A percentile compares a stretch with the other conserved stretches of the same genome.
Evolutionary conservation across 352 stramenopile genomes (phyloP).

Genomic region (Phytophthora cajani): DNA sequence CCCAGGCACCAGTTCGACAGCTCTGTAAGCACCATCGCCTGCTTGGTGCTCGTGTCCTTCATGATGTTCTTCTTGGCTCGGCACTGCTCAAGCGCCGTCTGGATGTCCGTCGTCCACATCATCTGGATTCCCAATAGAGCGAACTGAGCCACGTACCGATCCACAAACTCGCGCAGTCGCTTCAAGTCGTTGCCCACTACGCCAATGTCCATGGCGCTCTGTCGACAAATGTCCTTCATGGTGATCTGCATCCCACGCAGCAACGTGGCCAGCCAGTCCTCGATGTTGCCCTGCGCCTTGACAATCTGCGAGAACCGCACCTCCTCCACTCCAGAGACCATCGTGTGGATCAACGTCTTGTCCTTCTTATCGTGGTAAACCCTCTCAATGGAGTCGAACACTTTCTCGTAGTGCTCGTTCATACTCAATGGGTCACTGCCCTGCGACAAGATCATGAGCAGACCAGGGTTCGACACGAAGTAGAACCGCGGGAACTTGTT

Average conservation of each 20-base stretch:
- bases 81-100: slow-evolving; percentile 95
- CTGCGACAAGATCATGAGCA: slow-evolving; percentile 98
- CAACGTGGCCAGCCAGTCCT: slow-evolving; percentile 98
- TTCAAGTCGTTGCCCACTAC: slow-evolving; percentile 93
- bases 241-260: slow-evolving; percentile 95
- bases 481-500: slow-evolving; percentile 99
- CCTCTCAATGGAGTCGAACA: slow-evolving; percentile 98
- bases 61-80: slow-evolving; percentile 97
- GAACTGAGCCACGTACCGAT: slow-evolving; percentile 96
- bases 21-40: slow-evolving; percentile 93
- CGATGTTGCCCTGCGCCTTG: slow-evolving; percentile 98
- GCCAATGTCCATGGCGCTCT: slow-evolving; percentile 93
- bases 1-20: slow-evolving; percentile 97
- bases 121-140: slow-evolving; percentile 96
- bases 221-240: slow-evolving; percentile 97
- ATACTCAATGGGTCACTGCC: slow-evolving; percentile 97
- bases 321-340: slow-evolving; percentile 95
- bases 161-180: slow-evolving; percentile 93
- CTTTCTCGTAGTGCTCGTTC: slow-evolving; percentile 99
- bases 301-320: slow-evolving; percentile 95
- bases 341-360: slow-evolving; percentile 95
- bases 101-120: slow-evolving; percentile 97
- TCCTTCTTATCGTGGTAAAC: slow-evolving; percentile 99
- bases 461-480: slow-evolving; percentile 97
- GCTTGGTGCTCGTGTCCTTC: slow-evolving; percentile 96